Conservation (phyloP, 495 filamentous ascomycete genomes). For the Bombardia bombarda region DNA sequence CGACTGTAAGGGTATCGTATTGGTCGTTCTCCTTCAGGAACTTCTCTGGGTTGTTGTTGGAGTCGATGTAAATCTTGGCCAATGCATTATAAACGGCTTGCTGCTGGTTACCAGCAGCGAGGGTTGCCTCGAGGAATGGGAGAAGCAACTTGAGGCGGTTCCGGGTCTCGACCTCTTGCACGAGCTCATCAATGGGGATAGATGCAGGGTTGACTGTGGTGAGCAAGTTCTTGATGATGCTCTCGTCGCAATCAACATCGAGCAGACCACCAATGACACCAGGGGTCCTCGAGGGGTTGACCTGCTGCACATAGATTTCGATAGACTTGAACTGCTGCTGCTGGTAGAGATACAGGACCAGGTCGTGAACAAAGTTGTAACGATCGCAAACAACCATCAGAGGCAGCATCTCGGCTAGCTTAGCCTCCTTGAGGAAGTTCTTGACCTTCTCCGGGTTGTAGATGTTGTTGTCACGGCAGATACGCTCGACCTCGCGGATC, state of each 20-base stretch:
- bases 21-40: slow-evolving; percentile 98
- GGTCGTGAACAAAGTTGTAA: slow-evolving; percentile 95
- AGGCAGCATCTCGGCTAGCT: slow-evolving; percentile 84
- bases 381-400: slow-evolving; percentile 98
- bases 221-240: slow-evolving; percentile 90
- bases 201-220: slow-evolving; percentile 73
- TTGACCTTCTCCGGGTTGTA: slow-evolving; percentile 98
- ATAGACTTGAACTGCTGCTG: slow-evolving; percentile 99
- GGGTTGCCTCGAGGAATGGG: slow-evolving; percentile 90
- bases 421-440: slow-evolving; percentile 98
- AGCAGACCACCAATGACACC: slow-evolving; percentile 92
- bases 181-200: slow-evolving; percentile 93
- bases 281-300: slow-evolving; percentile 90
- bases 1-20: slow-evolving; percentile 87
- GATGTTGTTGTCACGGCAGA: slow-evolving; percentile 86
- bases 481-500: slow-evolving; percentile 89
- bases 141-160: slow-evolving; percentile 94
- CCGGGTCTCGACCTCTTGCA: slow-evolving; percentile 86
- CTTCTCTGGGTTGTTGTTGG: slow-evolving; percentile 97
- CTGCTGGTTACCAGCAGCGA: slow-evolving; percentile 89
- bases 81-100: slow-evolving; percentile 97
- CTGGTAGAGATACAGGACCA: slow-evolving; percentile 96
- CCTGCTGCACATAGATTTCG: slow-evolving; percentile 97
- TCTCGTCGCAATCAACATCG: slow-evolving; percentile 96
- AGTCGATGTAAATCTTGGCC: slow-evolving; percentile 99